phyloP scores from a whole-genome alignment of 1,139 yeast genomes.

The Blastobotrys illinoisensis region DNA sequence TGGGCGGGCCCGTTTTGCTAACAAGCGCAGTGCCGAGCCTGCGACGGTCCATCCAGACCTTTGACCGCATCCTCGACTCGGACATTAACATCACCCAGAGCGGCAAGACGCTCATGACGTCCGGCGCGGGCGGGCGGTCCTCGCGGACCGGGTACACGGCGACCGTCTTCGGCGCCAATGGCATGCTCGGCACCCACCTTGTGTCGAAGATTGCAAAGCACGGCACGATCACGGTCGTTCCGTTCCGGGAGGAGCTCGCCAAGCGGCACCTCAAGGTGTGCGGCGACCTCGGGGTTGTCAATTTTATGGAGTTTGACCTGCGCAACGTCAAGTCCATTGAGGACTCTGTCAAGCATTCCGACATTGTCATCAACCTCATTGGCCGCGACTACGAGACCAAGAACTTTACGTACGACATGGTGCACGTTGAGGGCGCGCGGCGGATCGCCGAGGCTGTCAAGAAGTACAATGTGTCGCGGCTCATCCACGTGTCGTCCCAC shows the following conservation, averaged over 20 bases:
- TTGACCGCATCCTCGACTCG: constrained; percentile 36
- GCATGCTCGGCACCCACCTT: constrained; percentile 72
- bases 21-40: neutral
- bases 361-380: constrained; percentile 73
- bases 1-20: too few relatives aligned
- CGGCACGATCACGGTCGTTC: constrained; percentile 73
- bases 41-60: constrained; percentile 28
- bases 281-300: constrained; percentile 86
- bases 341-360: constrained; percentile 75
- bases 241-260: constrained; percentile 75
- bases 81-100: constrained; percentile 71
- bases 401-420: constrained; percentile 77
- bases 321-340: constrained; percentile 73
- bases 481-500: constrained; percentile 74
- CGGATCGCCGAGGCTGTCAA: constrained; percentile 71
- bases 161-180: constrained; percentile 81
- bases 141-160: constrained; percentile 91
- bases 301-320: constrained; percentile 76
- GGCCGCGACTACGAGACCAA: constrained; percentile 77
- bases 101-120: constrained; percentile 66
- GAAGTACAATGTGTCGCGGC: constrained; percentile 70
- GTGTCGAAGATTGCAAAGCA: constrained; percentile 71
- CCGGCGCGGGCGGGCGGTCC: constrained; percentile 74
- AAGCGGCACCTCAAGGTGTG: constrained; percentile 74
- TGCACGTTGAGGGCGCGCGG: constrained; percentile 71